These are phyloP conservation scores for Venturia pyrina DNA, from an alignment of 2,329 filamentous ascomycete species.

Conservation along the genomic window DNA sequence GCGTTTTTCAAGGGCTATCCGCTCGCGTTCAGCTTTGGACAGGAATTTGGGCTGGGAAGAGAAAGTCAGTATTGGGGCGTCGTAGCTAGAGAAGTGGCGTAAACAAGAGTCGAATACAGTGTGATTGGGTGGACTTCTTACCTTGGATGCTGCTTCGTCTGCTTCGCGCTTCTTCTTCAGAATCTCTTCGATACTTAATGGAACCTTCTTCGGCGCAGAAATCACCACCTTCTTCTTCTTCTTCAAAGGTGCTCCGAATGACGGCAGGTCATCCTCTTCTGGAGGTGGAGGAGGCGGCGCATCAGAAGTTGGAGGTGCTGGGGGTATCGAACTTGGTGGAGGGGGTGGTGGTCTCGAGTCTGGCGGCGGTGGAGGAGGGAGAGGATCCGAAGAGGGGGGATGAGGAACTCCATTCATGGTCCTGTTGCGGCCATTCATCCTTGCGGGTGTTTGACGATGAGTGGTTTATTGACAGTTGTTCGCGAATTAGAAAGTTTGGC, in stretches of 20 bases:
- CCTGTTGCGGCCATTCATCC: neutral
- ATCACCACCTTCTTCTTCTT: constrained; percentile 1
- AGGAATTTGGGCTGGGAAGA: constrained; percentile 63
- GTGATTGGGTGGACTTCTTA: constrained; percentile 23
- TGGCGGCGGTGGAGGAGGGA: constrained; percentile 16
- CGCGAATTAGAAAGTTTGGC: neutral
- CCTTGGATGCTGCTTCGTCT: constrained; percentile 72
- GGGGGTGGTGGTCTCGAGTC: neutral
- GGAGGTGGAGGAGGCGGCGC: constrained; percentile 13
- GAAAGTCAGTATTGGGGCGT: constrained; percentile 17
- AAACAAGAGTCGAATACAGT: constrained; percentile 13
- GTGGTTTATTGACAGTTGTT: neutral
- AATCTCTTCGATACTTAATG: constrained; percentile 77
- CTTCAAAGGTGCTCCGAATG: constrained; percentile 6
- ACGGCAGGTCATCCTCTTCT: constrained; percentile 2
- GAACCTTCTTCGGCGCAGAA: constrained; percentile 33
- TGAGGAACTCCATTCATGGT: constrained; percentile 10
- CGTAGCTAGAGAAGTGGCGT: constrained; percentile 18
- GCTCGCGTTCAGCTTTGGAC: constrained; percentile 72
- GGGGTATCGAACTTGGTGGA: constrained; percentile 10
- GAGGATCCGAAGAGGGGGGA: constrained; percentile 14
- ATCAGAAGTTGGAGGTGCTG: constrained; percentile 15
- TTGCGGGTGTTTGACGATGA: neutral
- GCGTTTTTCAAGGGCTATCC: constrained; percentile 67
- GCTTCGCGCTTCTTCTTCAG: constrained; percentile 77